A percentile compares a stretch with the other conserved stretches of the same genome.
Evolutionary conservation across 75 land plant species (phyloP).

Genomic region (Pinus taeda): DNA sequence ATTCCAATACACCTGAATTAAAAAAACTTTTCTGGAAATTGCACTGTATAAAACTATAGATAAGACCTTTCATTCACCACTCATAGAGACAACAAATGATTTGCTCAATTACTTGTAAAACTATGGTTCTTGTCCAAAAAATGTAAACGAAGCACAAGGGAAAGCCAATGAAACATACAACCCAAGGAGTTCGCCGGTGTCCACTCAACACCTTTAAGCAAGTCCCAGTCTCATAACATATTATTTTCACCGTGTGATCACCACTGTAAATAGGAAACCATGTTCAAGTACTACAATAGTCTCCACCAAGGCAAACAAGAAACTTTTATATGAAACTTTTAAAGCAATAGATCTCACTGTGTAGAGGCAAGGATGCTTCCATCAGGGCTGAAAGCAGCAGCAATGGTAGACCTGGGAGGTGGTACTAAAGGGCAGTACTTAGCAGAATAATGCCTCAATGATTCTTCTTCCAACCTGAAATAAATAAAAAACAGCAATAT

Average conservation of each 20-base stretch:
- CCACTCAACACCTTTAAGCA: conserved; percentile 92
- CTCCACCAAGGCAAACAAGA: not conserved
- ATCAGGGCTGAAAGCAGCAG: conserved; percentile 97
- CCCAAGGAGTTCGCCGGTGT: conserved; percentile 98
- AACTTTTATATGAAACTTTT: not conserved
- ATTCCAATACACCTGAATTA: too few relatives aligned
- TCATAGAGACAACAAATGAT: not conserved
- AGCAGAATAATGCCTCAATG: conserved; percentile 72
- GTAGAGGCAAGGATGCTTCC: conserved; percentile 92
- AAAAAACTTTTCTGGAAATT: too few relatives aligned
- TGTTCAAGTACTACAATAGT: not conserved
- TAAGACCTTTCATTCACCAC: not conserved
- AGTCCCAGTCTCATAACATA: conserved; percentile 77
- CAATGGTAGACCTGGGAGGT: conserved; percentile 97
- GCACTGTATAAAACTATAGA: not conserved
- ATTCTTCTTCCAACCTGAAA: conserved; percentile 87
- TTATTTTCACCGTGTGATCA: conserved; percentile 96
- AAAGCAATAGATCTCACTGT: conserved; percentile 59
- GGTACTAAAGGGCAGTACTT: conserved; percentile 89
- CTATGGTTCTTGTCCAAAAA: not conserved
- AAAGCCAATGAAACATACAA: conserved; percentile 50
- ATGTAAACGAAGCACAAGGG: not conserved
- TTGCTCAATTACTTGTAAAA: not conserved
- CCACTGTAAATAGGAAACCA: conserved; percentile 56
- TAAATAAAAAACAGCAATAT: not conserved